Percentiles rank a stretch among this genome's conserved stretches.
These are phyloP conservation scores for Macrolepiota fuliginosa DNA, from an alignment of 768 basidiomycete genomes.

Conservation along the genomic window DNA sequence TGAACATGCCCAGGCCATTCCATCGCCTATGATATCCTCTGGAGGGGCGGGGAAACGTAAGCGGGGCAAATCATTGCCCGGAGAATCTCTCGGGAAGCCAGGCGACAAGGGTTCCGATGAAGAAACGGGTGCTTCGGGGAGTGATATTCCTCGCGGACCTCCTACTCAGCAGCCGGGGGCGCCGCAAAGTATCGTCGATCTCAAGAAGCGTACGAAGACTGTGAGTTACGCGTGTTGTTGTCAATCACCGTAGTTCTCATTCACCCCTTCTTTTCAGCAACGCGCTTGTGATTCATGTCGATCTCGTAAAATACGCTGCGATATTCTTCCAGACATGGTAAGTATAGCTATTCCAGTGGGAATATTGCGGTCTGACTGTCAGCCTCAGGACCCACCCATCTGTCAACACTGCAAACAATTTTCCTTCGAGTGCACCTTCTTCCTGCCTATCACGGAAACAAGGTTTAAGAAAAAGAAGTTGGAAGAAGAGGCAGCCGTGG, in stretches of 20 bases:
- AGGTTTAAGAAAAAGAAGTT: conserved; percentile 96
- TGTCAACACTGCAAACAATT: conserved; percentile 97
- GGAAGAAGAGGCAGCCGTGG: conserved; percentile 57
- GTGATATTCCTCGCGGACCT: conserved; percentile 37
- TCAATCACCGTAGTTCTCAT: conserved; percentile 10
- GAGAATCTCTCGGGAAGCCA: conserved; percentile 35
- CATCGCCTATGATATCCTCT: conserved; percentile 31
- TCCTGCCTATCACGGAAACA: conserved; percentile 97
- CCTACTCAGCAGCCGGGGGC: conserved; percentile 24
- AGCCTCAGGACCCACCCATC: conserved; percentile 58
- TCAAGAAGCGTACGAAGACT: conserved; percentile 90
- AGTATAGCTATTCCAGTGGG: conserved; percentile 4
- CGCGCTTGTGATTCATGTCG: conserved; percentile 92
- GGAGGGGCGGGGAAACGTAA: conserved; percentile 58
- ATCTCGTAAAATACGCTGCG: conserved; percentile 92
- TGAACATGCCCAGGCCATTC: conserved; percentile 32
- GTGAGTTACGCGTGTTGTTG: conserved; percentile 31
- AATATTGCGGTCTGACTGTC: conserved; percentile 6
- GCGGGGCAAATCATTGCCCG: conserved; percentile 42
- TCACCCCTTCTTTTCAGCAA: conserved; percentile 30
- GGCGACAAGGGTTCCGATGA: conserved; percentile 60
- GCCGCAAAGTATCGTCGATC: conserved; percentile 42
- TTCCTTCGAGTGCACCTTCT: conserved; percentile 92
- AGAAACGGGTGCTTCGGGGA: conserved; percentile 49
- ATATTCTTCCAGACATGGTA: conserved; percentile 70